Conservation (phyloP, 805 yeast species). For the Wickerhamomyces kurtzmanii region DNA sequence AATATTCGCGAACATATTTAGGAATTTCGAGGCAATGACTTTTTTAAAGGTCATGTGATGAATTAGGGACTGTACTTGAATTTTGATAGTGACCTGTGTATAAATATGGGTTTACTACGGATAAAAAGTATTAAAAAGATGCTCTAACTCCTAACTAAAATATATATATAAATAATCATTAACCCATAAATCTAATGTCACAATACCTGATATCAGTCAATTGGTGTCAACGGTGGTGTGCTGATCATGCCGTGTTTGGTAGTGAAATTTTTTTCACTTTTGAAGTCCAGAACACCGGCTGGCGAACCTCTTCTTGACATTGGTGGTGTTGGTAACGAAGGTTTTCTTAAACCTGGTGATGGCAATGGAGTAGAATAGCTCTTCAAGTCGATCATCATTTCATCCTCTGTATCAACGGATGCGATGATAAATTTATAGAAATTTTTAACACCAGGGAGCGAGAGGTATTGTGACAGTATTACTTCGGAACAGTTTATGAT, state of each 20-base stretch:
- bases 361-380: background rate
- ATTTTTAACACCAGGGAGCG: slow-evolving; percentile 7
- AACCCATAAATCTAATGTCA: too few species aligned
- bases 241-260: slow-evolving; percentile 2
- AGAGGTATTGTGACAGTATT: slow-evolving; percentile 5
- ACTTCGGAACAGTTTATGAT: slow-evolving; percentile 2
- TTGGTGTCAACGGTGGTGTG: slow-evolving; percentile 15
- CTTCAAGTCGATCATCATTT: too few species aligned
- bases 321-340: slow-evolving; percentile 13
- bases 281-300: slow-evolving; percentile 6
- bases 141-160: too few species aligned
- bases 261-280: background rate
- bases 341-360: slow-evolving; percentile 1
- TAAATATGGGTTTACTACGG: too few species aligned
- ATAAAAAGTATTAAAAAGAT: too few species aligned
- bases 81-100: too few species aligned
- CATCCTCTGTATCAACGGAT: too few species aligned
- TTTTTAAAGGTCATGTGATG: too few species aligned
- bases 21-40: too few species aligned
- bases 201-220: slow-evolving; percentile 14
- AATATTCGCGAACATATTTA: too few species aligned
- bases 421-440: slow-evolving; percentile 9
- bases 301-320: slow-evolving; percentile 18
- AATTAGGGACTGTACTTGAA: too few species aligned
- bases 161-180: too few species aligned